phyloP scores from a whole-genome alignment of 2,329 filamentous ascomycete genomes.

The Phialocephala subalpina region DNA sequence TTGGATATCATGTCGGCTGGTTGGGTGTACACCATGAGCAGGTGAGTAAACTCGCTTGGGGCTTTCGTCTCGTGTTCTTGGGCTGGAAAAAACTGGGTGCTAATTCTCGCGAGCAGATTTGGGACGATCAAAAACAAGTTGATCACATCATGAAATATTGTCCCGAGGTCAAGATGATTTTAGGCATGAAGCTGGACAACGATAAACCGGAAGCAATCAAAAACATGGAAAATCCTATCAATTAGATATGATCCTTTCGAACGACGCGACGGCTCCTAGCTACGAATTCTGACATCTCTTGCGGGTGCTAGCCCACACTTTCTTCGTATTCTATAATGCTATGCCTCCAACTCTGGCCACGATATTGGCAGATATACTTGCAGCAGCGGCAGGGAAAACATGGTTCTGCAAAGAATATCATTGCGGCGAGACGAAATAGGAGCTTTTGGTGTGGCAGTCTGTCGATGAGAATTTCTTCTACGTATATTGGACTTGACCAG shows the following conservation, averaged over 20 bases:
- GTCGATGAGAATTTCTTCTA: too few species aligned
- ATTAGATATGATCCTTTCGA: background rate
- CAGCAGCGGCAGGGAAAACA: too few species aligned
- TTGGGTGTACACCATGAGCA: constrained; percentile 49
- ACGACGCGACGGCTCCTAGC: too few species aligned
- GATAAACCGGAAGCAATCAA: constrained; percentile 43
- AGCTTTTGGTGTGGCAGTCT: too few species aligned
- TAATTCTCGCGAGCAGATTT: constrained; percentile 50
- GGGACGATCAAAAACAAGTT: constrained; percentile 54
- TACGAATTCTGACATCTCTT: too few species aligned
- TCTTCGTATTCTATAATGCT: too few species aligned
- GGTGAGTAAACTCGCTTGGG: constrained; percentile 45
- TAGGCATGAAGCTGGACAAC: constrained; percentile 61
- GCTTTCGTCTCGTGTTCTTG: constrained; percentile 23
- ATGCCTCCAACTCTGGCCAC: too few species aligned
- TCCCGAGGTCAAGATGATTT: constrained; percentile 60
- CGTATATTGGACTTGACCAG: too few species aligned
- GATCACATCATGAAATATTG: constrained; percentile 61
- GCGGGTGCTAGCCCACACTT: too few species aligned
- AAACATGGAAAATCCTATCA: background rate
- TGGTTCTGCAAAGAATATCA: too few species aligned
- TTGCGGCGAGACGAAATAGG: too few species aligned
- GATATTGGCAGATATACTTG: too few species aligned
- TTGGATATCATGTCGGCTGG: constrained; percentile 60
- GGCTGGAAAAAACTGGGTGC: constrained; percentile 34